Evolutionary conservation across 2,329 filamentous ascomycete genomes (phyloP), one percentile per base, ranked within the genome.

Genomic region (Epichloe coenophiala): DNA sequence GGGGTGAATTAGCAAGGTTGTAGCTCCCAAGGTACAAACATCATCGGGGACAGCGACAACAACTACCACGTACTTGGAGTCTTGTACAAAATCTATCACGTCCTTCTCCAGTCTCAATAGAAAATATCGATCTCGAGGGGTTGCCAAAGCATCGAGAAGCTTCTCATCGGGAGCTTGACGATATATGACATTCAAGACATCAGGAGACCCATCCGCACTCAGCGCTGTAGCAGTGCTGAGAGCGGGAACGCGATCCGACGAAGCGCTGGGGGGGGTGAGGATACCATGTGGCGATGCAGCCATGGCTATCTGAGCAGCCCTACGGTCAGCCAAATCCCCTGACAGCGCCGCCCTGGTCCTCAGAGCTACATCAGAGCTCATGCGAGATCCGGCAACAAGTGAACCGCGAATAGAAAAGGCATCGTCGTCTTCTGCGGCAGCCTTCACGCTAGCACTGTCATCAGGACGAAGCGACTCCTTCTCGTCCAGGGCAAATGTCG

Each of bases 391-490:
- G 45, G 86, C 79, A 52, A 86, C 75, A 38, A 87, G 77, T 13
- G 88, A 91, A 31, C 84, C 84, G 42, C 83, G 78, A 42, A 88
- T 76, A 1, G 88, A 93, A 55, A 87, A 83, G 33, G 82, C 74
- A 63, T 96, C 90, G 59, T 96, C 91, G 59, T 97, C 91, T 57
- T 96, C 90, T 12, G 84, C 89, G 8, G 84, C 83, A 31, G 80
- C 81, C 66, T 94, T 88, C 15, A 95, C 85, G 63, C 90, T 96
- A 36, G 91, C 91, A 66, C 91, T 96, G 63, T 97, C 91, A 67
- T 97, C 91, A 8, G 91, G 91, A 12, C 90, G 84, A 49, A 96
- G 75, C 5, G 90, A 96, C 64, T 96, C 91, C 65, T 96, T 96
- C 67, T 97, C 91, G 61, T 97, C 91, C 63, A 96, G 73, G n/a